phyloP scores from a whole-genome alignment of 2,329 filamentous ascomycete species.

The Berkeleyomyces basicola region DNA sequence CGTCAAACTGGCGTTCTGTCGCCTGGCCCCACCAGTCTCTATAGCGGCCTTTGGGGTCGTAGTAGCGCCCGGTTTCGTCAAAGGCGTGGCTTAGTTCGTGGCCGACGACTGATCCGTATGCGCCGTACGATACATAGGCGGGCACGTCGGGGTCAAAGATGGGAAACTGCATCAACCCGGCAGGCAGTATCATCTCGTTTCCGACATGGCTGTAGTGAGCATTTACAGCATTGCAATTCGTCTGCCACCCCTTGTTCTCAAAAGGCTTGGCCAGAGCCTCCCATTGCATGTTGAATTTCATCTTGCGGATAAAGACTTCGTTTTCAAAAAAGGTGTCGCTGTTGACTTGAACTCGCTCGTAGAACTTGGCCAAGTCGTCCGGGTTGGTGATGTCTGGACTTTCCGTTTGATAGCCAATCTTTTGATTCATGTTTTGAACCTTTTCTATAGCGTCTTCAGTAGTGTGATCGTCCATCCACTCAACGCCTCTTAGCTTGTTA shows the following conservation, averaged over 20 bases:
- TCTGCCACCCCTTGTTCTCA: constrained; percentile 42
- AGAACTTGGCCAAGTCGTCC: constrained; percentile 37
- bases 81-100: constrained; percentile 58
- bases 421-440: constrained; percentile 48
- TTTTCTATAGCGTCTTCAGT: constrained; percentile 44
- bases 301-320: constrained; percentile 31
- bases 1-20: constrained; percentile 40
- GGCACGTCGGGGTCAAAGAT: constrained; percentile 47
- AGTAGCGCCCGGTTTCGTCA: constrained; percentile 47
- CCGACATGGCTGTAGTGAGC: constrained; percentile 47
- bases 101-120: constrained; percentile 48
- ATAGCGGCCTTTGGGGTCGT: constrained; percentile 46
- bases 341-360: constrained; percentile 34
- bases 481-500: constrained; percentile 37
- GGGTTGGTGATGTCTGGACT: constrained; percentile 46
- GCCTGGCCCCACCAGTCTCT: constrained; percentile 50
- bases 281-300: constrained; percentile 35
- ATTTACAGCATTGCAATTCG: constrained; percentile 45
- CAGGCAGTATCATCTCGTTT: constrained; percentile 55
- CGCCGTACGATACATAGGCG: constrained; percentile 50
- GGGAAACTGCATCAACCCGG: constrained; percentile 53
- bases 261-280: constrained; percentile 41
- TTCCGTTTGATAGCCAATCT: constrained; percentile 50
- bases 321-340: constrained; percentile 41
- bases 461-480: constrained; percentile 49